Evolutionary conservation across 306 rosid species (phyloP), one percentile per base, ranked within the genome.

Genomic region (Gastrolobium bilobum): DNA sequence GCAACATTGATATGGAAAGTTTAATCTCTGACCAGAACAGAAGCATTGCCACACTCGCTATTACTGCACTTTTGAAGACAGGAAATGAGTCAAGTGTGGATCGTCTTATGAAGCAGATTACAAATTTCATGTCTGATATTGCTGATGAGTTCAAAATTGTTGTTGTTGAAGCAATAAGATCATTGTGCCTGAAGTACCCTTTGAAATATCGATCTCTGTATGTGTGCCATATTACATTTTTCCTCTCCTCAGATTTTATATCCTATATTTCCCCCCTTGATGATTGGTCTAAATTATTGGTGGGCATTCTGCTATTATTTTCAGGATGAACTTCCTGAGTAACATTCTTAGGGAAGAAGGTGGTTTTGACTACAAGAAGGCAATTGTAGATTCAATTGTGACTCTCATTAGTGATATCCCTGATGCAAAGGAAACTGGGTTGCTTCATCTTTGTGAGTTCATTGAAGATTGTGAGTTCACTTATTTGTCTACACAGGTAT

Each of bases 1-100:
- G 99, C 89, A 96, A 96, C 85, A 96, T 96, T 81, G 99, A 93
- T 80, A 96, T 96, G 98, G 98, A 96, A 87, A 96, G 98, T 82
- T 85, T 96, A 77, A 96, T 96, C 31, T 90, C 97, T 76, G 99
- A 96, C 64, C 94, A 93, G 81, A 96, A 96, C 80, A 85, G 99
- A 83, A 96, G 99, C 88, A 90, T 96, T 83, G 99, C 99, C 65
- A 96, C 99, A 62, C 96, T 96, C 53, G 99, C 99, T 38, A 96
- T 96, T 66, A 96, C 99, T 64, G 93, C 99, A 37, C 99, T 96
- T 88, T 61, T 96, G 87, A 96, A 96, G 88, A 96, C 99, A 67
- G 98, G 98, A 85, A 96, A 93, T 72, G 99, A 96, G 83, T 90
- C 98, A 35, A 96, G 99, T 77, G 98, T 96, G 79, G 98, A 96